phyloP scores from a whole-genome alignment of 169 alveolate species.

The Plasmodium relictum region DNA sequence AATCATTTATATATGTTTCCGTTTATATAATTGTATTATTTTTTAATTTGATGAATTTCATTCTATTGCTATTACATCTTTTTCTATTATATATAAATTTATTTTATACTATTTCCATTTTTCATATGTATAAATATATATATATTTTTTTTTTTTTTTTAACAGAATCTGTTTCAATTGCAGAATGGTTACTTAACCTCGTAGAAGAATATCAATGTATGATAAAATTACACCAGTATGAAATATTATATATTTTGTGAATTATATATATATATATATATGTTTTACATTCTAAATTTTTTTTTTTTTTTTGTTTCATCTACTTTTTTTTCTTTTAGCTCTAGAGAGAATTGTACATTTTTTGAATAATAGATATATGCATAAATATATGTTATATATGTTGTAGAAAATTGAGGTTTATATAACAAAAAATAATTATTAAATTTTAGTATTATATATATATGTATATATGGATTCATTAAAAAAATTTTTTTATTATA shows the following conservation, averaged over 20 bases:
- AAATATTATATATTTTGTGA: conserved; percentile 10
- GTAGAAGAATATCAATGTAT: conserved; percentile 79
- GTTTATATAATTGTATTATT: not conserved
- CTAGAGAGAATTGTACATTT: conserved; percentile 36
- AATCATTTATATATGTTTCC: not conserved
- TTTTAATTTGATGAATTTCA: not conserved
- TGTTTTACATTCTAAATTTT: not conserved
- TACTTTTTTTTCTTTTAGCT: conserved; percentile 27
- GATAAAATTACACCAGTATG: conserved; percentile 79
- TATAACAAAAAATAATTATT: not conserved
- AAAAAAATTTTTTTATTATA: not conserved
- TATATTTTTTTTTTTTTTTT: conserved; percentile 17
- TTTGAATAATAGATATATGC: not conserved
- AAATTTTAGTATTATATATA: not conserved
- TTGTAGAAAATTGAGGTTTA: not conserved
- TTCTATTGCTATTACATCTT: not conserved
- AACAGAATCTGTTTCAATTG: conserved; percentile 75
- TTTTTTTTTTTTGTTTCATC: conserved; percentile 8
- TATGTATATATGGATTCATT: not conserved
- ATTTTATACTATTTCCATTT: not conserved
- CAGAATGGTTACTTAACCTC: conserved; percentile 73
- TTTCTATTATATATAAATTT: not conserved
- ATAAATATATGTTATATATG: not conserved
- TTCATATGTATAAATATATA: conserved; percentile 5
- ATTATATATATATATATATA: conserved; percentile 6